Percentiles rank a stretch among this genome's conserved stretches.
Evolutionary conservation across 2,329 filamentous ascomycete genomes (phyloP).

Genomic region (Trichoderma cornu-damae): DNA sequence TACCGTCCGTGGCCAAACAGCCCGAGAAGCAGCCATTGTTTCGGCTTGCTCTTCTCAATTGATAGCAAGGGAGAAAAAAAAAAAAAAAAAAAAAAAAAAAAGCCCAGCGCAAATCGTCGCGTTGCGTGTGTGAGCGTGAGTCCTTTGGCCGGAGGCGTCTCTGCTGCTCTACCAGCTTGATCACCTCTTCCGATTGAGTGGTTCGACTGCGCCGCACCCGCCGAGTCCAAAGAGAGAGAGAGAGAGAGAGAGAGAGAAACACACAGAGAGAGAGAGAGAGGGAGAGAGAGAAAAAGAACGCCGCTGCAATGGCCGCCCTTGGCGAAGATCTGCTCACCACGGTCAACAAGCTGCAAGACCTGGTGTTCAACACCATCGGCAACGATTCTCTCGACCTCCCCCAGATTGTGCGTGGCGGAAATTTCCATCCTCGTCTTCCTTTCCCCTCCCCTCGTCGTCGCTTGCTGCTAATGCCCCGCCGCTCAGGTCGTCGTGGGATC

Average conservation of each 20-base stretch:
- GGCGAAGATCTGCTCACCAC: conserved; percentile 92
- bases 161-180: neutral
- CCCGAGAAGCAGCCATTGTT: conserved; percentile 1
- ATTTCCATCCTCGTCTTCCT: neutral
- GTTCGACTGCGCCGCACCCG: neutral
- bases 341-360: conserved; percentile 96
- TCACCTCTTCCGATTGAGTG: neutral
- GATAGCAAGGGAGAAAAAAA: conserved; percentile 4
- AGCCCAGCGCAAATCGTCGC: conserved; percentile 18
- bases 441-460: conserved; percentile 3
- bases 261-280: too few species aligned
- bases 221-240: neutral
- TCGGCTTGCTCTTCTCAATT: conserved; percentile 16
- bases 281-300: conserved; percentile 6
- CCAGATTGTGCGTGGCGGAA: conserved; percentile 72
- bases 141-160: conserved; percentile 4
- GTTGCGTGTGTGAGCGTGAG: conserved; percentile 8
- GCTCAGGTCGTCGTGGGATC: conserved; percentile 91
- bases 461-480: conserved; percentile 21
- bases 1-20: conserved; percentile 11
- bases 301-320: conserved; percentile 73
- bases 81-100: too few species aligned
- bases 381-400: conserved; percentile 96
- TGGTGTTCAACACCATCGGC: conserved; percentile 99
- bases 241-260: neutral